Conservation (phyloP, 495 filamentous ascomycete genomes). For the Xylona heveae region DNA sequence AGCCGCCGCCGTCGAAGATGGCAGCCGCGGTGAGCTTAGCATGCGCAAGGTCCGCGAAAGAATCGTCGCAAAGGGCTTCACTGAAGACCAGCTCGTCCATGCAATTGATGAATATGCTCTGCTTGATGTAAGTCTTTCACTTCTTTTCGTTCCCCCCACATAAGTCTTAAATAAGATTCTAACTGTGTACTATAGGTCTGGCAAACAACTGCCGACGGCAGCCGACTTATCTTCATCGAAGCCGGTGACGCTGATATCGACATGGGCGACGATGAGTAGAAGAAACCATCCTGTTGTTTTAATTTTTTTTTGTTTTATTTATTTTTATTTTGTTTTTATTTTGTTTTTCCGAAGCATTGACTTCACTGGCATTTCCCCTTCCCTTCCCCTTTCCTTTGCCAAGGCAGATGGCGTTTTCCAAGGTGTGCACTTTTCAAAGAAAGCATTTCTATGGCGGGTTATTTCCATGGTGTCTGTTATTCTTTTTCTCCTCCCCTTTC, state of each 20-base stretch:
- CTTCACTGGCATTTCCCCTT: too few species aligned
- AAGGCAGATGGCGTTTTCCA: too few species aligned
- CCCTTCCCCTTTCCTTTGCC: too few species aligned
- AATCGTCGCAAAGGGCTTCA: constrained; percentile 91
- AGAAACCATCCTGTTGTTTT: too few species aligned
- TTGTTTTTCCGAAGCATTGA: too few species aligned
- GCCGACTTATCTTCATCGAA: constrained; percentile 64
- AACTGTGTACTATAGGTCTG: constrained; percentile 52
- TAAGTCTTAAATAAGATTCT: too few species aligned
- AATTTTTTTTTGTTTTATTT: too few species aligned
- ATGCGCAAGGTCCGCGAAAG: constrained; percentile 71
- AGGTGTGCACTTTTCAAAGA: too few species aligned
- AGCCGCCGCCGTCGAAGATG: constrained; percentile 51
- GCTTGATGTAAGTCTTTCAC: constrained; percentile 49
- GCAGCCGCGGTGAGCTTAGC: constrained; percentile 50
- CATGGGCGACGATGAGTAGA: constrained; percentile 21
- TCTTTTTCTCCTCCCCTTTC: too few species aligned
- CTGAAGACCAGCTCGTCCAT: constrained; percentile 69
- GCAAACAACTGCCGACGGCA: constrained; percentile 80
- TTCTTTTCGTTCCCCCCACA: not conserved
- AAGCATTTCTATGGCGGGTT: too few species aligned
- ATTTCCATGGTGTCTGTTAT: too few species aligned
- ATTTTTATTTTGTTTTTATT: too few species aligned
- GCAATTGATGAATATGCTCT: constrained; percentile 78
- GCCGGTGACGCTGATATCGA: constrained; percentile 30